phyloP scores from a whole-genome alignment of 805 yeast species.

The Starmerella tilneyi region DNA sequence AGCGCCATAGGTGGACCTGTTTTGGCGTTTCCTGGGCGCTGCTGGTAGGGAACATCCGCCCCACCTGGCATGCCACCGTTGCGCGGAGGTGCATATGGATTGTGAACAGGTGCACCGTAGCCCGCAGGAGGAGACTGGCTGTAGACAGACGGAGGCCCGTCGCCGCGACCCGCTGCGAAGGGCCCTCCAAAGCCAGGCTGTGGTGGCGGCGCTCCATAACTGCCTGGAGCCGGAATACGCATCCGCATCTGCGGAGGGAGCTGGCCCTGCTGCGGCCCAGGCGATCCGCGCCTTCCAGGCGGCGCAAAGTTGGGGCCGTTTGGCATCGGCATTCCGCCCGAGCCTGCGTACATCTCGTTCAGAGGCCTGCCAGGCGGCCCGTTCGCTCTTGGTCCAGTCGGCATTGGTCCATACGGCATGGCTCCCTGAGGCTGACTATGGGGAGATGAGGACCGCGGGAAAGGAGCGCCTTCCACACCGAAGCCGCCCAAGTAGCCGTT shows the following conservation, averaged over 20 bases:
- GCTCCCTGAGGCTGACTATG: no score
- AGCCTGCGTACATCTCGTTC: no score
- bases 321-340: neutral
- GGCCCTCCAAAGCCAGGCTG: neutral
- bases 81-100: constrained; percentile 1
- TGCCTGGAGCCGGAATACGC: neutral
- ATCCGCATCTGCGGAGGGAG: neutral
- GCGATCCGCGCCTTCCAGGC: neutral
- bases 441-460: no score
- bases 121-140: neutral
- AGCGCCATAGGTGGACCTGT: constrained; percentile 11
- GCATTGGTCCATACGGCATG: no score
- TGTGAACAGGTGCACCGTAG: neutral
- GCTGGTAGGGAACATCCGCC: neutral
- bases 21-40: constrained; percentile 2
- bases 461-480: no score
- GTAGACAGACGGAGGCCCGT: neutral
- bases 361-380: no score
- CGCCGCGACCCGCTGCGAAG: neutral
- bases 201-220: neutral
- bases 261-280: neutral
- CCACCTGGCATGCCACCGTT: neutral
- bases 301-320: neutral
- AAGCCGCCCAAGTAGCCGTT: no score
- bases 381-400: no score